These are phyloP conservation scores for Spergularia azorica DNA, from an alignment of 179 eudicot genomes.

Conservation along the genomic window DNA sequence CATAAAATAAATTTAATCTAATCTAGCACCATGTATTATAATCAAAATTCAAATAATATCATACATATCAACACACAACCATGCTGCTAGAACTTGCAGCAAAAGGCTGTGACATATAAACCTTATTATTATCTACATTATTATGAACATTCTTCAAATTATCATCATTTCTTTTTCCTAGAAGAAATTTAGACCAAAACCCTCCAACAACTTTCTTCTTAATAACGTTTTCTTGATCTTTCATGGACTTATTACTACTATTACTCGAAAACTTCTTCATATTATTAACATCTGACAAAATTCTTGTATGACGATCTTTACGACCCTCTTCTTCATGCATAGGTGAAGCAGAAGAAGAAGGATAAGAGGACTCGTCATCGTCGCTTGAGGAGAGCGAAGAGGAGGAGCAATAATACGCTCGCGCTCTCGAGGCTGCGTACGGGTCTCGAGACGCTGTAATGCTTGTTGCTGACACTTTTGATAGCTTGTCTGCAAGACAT, in stretches of 20 bases:
- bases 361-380: constrained; percentile 23
- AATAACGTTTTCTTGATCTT: not conserved
- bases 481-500: constrained; percentile 32
- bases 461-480: constrained; percentile 10
- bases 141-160: not conserved
- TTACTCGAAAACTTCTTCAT: not conserved
- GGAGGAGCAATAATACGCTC: constrained; percentile 23
- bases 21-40: constrained; percentile 13
- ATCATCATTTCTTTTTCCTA: constrained; percentile 18
- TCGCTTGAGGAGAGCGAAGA: constrained; percentile 31
- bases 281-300: constrained; percentile 2
- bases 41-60: not conserved
- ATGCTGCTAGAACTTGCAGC: constrained; percentile 15
- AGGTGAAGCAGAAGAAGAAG: constrained; percentile 23
- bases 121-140: constrained; percentile 8
- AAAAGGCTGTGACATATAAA: constrained; percentile 25
- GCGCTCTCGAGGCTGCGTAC: not conserved
- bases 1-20: not conserved
- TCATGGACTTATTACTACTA: not conserved
- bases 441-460: not conserved
- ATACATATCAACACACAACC: constrained; percentile 16
- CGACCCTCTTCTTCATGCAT: not conserved
- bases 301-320: not conserved
- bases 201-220: constrained; percentile 24
- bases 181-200: constrained; percentile 30